Evolutionary conservation across 2,329 filamentous ascomycete species (phyloP).

Genomic region (Penicillium hordei): DNA sequence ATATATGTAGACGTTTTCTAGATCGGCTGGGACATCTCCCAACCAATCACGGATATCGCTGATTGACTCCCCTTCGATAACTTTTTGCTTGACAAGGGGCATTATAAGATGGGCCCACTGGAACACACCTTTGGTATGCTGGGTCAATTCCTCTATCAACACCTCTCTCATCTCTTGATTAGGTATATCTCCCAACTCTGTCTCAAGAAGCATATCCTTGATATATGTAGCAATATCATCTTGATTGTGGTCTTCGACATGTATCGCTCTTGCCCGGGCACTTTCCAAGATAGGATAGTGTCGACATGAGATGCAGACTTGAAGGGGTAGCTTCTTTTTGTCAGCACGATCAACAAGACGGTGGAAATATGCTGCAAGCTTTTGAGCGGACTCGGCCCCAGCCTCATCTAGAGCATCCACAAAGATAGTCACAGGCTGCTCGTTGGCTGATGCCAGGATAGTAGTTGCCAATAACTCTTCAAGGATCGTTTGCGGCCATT

Average conservation of each 20-base stretch:
- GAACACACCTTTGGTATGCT: too few relatives aligned
- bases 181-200: too few relatives aligned
- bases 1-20: too few relatives aligned
- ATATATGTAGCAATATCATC: constrained; percentile 4
- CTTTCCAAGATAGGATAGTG: constrained; percentile 15
- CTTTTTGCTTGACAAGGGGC: too few relatives aligned
- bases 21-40: too few relatives aligned
- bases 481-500: constrained; percentile 1
- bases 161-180: too few relatives aligned
- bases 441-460: too few relatives aligned
- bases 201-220: background rate
- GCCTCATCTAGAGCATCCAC: constrained; percentile 17
- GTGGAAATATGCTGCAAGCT: constrained; percentile 9
- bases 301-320: constrained; percentile 17
- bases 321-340: background rate
- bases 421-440: constrained; percentile 4
- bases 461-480: constrained; percentile 2
- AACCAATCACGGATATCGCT: too few relatives aligned
- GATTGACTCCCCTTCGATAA: too few relatives aligned
- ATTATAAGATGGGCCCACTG: too few relatives aligned
- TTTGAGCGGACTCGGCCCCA: constrained; percentile 5
- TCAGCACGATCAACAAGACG: background rate
- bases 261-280: background rate
- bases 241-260: constrained; percentile 12
- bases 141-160: too few relatives aligned